Conservation (phyloP, 495 filamentous ascomycete species). For the Neohortaea acidophila region DNA sequence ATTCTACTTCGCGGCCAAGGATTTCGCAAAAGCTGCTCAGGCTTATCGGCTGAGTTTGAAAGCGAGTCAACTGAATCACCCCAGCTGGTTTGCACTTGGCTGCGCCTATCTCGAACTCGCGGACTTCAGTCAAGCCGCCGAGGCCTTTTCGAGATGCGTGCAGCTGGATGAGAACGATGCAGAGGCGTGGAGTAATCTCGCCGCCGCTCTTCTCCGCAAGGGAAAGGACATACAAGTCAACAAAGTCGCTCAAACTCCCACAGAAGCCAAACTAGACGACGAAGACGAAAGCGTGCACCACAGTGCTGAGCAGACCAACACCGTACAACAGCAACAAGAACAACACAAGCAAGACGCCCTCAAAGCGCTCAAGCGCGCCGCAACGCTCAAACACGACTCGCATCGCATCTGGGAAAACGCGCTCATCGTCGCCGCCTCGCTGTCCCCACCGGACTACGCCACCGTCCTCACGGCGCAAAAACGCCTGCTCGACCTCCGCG, state of each 20-base stretch:
- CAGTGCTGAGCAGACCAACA: conserved; percentile 14
- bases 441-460: conserved; percentile 54
- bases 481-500: conserved; percentile 61
- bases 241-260: conserved; percentile 18
- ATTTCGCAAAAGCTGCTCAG: conserved; percentile 53
- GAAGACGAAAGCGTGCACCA: conserved; percentile 1
- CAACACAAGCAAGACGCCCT: conserved; percentile 59
- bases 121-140: conserved; percentile 63
- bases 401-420: conserved; percentile 94
- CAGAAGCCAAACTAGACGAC: conserved; percentile 14
- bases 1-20: conserved; percentile 47
- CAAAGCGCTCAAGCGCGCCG: conserved; percentile 68
- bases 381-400: conserved; percentile 62
- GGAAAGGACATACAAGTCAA: conserved; percentile 2
- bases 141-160: conserved; percentile 68
- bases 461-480: conserved; percentile 60
- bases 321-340: conserved; percentile 31
- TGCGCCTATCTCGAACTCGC: conserved; percentile 69
- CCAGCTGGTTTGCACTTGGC: conserved; percentile 78
- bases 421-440: conserved; percentile 63
- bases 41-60: conserved; percentile 63
- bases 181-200: conserved; percentile 88
- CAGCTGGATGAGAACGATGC: conserved; percentile 75
- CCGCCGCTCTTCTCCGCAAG: conserved; percentile 50
- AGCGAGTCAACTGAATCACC: conserved; percentile 64